Evolutionary conservation across 345 rosid species (phyloP), one percentile per base, ranked within the genome.

Genomic region (sweet orange (Citrus sinensis)): DNA sequence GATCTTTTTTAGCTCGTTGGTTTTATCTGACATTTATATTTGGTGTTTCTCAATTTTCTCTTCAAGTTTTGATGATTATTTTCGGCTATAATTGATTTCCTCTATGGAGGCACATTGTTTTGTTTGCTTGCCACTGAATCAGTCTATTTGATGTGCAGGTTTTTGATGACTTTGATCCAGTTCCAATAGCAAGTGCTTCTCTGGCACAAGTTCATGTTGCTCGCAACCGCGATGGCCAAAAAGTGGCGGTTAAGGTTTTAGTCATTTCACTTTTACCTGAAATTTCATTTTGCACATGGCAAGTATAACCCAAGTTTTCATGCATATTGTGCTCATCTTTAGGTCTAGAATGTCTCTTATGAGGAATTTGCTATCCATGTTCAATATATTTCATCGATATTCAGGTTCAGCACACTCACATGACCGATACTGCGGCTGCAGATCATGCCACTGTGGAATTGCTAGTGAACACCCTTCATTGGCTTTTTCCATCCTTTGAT

Each of bases 201-300:
- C 94, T 96, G 72, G 99, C 99, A 70, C 98, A 96, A 92, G 98
- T 96, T 85, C 99, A 96, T 90, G 91, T 92, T 86, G 98, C 99
- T 80, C 85, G 79, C 27, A 91, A 89, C 1, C 86, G 46, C 71
- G 90, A 88, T 76, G 98, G 98, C 61, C 84, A 82, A 84, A 96
- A 92, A 86, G 93, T 96, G 74, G 97, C 98, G 64, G 98, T 94
- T 79, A 96, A 94, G 99, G 99, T 96, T 61, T 62, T 76, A 73
- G 9, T 77, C n/a, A 7, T 73, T 78, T 73, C 51, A 32, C 73
- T 72, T 80, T 76, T 78, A 68, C 32, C 70, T 73, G 58, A 77
- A 71, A 75, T 73, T 67, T 16, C 67, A 49, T 74, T 68, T 74
- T 37, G 7, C 58, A 51, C 25, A 56, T 7, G 71, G 64, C 72